A percentile compares a stretch with the other conserved stretches of the same genome.
Conservation (phyloP, 768 basidiomycete species). For the Glaciozyma antarctica region DNA sequence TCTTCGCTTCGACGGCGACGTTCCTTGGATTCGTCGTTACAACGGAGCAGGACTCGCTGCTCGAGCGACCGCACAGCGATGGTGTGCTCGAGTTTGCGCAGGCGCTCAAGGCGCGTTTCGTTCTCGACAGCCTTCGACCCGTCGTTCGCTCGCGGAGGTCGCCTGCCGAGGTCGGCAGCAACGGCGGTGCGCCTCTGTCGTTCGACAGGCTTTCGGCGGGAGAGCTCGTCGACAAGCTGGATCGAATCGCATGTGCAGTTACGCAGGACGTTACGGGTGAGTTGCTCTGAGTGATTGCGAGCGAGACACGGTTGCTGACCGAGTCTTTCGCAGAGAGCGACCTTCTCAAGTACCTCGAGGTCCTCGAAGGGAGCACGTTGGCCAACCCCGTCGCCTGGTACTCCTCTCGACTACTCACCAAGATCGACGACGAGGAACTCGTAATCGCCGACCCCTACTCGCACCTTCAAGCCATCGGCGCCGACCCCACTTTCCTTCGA, state of each 20-base stretch:
- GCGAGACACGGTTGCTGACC: background rate
- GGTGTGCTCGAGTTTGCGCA: background rate
- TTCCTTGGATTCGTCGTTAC: background rate
- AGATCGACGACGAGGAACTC: background rate
- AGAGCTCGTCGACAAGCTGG: conserved; percentile 1
- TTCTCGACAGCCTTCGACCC: background rate
- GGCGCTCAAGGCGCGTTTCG: background rate
- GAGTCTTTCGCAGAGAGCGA: background rate
- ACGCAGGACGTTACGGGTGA: background rate
- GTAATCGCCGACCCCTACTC: conserved; percentile 1
- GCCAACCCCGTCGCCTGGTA: conserved; percentile 1
- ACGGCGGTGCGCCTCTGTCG: background rate
- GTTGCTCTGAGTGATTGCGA: background rate
- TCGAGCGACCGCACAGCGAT: background rate
- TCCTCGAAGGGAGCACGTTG: background rate
- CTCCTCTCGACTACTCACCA: background rate
- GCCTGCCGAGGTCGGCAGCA: background rate
- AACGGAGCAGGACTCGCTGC: background rate
- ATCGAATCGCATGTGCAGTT: background rate
- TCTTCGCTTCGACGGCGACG: background rate
- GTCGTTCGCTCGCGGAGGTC: background rate
- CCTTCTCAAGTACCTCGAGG: background rate
- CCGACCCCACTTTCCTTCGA: background rate
- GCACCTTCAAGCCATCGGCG: background rate
- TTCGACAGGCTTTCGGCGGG: background rate